Evolutionary conservation across 2,329 filamentous ascomycete genomes (phyloP).

Genomic region (Aspergillus sp.): DNA sequence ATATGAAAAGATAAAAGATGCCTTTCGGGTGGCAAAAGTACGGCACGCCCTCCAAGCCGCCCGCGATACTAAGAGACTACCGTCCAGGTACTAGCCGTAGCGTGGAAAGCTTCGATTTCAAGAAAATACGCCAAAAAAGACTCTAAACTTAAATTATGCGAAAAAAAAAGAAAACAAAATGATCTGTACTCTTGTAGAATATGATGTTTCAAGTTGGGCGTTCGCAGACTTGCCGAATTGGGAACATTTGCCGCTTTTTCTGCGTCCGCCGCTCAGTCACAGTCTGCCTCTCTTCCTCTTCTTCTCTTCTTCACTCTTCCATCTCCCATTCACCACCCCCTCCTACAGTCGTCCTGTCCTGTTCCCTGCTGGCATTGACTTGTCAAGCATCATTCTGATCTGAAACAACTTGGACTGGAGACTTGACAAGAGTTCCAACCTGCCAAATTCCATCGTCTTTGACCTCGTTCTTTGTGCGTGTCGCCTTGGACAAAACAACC

Average conservation of each 20-base stretch:
- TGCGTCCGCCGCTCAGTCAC: slow-evolving; percentile 20
- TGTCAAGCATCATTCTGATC: slow-evolving; percentile 45
- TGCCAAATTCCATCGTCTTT: slow-evolving; percentile 20
- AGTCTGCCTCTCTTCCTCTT: slow-evolving; percentile 22
- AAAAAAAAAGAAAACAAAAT: background rate
- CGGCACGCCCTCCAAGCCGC: too few relatives aligned
- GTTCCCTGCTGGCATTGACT: slow-evolving; percentile 51
- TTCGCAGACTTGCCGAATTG: slow-evolving; percentile 3
- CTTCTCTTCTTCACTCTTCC: slow-evolving; percentile 21
- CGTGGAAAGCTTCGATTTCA: too few relatives aligned
- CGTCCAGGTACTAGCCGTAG: too few relatives aligned
- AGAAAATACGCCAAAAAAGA: background rate
- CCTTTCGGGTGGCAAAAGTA: too few relatives aligned
- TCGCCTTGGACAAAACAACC: slow-evolving; percentile 19
- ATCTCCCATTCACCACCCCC: slow-evolving; percentile 27
- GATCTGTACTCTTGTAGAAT: background rate
- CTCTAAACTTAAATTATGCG: too few relatives aligned
- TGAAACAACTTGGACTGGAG: slow-evolving; percentile 32
- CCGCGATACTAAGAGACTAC: background rate
- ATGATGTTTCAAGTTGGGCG: background rate
- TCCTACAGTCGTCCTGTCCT: slow-evolving; percentile 30
- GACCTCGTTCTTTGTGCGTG: slow-evolving; percentile 23
- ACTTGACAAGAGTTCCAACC: slow-evolving; percentile 19
- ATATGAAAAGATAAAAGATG: background rate
- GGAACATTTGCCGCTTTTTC: slow-evolving; percentile 10